Percentiles rank a stretch among this genome's conserved stretches.
Conservation (phyloP, 805 yeast genomes). For the Barnettozyma sucrosica region DNA sequence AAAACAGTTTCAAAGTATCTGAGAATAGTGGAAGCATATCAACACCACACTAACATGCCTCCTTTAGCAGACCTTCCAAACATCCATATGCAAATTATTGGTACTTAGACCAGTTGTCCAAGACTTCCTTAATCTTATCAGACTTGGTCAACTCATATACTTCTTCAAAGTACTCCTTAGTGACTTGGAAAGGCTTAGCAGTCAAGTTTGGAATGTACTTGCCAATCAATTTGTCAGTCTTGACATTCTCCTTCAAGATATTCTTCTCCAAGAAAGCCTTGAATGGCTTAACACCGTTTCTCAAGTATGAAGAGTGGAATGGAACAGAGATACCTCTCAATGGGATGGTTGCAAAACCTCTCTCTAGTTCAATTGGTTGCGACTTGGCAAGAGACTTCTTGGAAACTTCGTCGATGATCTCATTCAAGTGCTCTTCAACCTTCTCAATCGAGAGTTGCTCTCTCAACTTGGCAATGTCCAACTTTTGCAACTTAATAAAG, state of each 20-base stretch:
- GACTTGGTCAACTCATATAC: constrained; percentile 90
- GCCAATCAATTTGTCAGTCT: constrained; percentile 87
- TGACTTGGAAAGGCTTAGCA: constrained; percentile 92
- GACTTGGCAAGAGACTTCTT: constrained; percentile 79
- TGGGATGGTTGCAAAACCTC: constrained; percentile 98
- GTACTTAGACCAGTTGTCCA: constrained; percentile 94
- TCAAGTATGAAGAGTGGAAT: constrained; percentile 97
- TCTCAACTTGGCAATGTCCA: constrained; percentile 84
- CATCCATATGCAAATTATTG: constrained; percentile 26
- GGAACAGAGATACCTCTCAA: constrained; percentile 99
- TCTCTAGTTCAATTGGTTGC: constrained; percentile 93
- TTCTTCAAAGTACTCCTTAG: constrained; percentile 95
- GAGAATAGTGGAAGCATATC: constrained; percentile 1
- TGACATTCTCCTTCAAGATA: constrained; percentile 90
- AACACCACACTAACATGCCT: constrained; percentile 24
- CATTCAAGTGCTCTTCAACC: constrained; percentile 81
- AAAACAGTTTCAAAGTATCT: background rate
- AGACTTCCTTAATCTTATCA: constrained; percentile 80
- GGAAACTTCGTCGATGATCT: constrained; percentile 82
- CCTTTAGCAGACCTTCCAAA: background rate
- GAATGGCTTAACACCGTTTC: constrained; percentile 98
- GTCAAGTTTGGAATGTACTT: constrained; percentile 98
- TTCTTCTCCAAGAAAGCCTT: constrained; percentile 95
- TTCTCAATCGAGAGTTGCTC: constrained; percentile 78
- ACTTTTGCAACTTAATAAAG: constrained; percentile 88